phyloP scores from a whole-genome alignment of 2,329 filamentous ascomycete species.

The Neurospora crassa region DNA sequence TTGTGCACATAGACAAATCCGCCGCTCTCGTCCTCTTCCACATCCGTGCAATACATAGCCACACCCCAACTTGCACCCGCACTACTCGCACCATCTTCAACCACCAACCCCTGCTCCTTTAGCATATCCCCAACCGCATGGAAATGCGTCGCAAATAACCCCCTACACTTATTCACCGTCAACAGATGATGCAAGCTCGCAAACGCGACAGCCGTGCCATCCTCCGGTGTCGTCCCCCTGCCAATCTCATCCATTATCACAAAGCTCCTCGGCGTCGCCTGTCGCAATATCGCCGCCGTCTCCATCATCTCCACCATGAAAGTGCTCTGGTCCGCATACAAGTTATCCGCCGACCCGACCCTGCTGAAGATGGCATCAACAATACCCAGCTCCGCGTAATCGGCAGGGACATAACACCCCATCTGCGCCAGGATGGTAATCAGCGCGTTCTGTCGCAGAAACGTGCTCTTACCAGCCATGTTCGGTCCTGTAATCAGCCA shows the following conservation, averaged over 20 bases:
- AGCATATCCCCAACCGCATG: slow-evolving; percentile 76
- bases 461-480: slow-evolving; percentile 97
- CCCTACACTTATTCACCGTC: slow-evolving; percentile 64
- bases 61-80: slow-evolving; percentile 33
- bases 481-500: slow-evolving; percentile 77
- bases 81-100: slow-evolving; percentile 21
- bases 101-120: slow-evolving; percentile 34
- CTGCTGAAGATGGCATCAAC: slow-evolving; percentile 96
- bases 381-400: slow-evolving; percentile 75
- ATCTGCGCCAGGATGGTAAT: slow-evolving; percentile 90
- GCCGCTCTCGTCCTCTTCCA: slow-evolving; percentile 60
- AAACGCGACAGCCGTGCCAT: slow-evolving; percentile 83
- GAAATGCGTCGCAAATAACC: slow-evolving; percentile 93
- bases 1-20: slow-evolving; percentile 83
- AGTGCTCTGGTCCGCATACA: slow-evolving; percentile 91
- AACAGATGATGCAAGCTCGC: slow-evolving; percentile 81
- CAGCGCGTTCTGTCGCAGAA: slow-evolving; percentile 87
- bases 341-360: slow-evolving; percentile 85
- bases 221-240: slow-evolving; percentile 84
- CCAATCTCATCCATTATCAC: slow-evolving; percentile 99
- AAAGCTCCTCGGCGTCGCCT: slow-evolving; percentile 75
- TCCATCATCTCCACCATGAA: slow-evolving; percentile 99
- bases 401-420: slow-evolving; percentile 85
- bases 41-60: slow-evolving; percentile 79
- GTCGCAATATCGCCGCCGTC: slow-evolving; percentile 78